Base-by-base conservation (phyloP, 2,329 filamentous ascomycete species). In the Diaporthe batatas region DNA sequence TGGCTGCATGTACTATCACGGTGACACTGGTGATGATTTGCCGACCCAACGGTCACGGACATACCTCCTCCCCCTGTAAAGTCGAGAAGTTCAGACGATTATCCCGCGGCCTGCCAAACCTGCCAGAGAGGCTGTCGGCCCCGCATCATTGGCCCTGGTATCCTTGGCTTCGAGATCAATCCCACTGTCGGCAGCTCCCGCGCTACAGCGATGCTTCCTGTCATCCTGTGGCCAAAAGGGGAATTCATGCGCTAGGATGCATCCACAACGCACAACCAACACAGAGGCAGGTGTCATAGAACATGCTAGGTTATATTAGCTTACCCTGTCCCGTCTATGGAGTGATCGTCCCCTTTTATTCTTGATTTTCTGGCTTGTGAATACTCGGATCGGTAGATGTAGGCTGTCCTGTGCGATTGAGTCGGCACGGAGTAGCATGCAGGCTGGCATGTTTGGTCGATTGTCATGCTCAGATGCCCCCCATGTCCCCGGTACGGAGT, bases 121-220 rank as follows among this genome's bases (percentile, higher is more conserved):
- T 36, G 44, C 23, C 44, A 36, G 23, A 18, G 21, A 51, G 25
- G 6, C 44, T 65, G 29, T n/a, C 23, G n/a, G 21, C 62, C 62
- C 62, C 44, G 29, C n/a, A 65, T 14, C 16, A n/a, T n/a, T 65
- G n/a, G 8, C 47, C 32, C 53, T 25, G 47, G 47, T 32, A 67
- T n/a, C 62, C 62, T 49, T 23, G 62, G 32, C 47, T 53, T 53
- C 62, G 32, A 65, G 44, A 42, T 12, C 34, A 12, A 44, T 36
- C 29, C 44, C 32, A 32, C 32, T 34, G 62, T 44, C 62, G 62
- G 47, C 62, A 67, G 44, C 62, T 67, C 62, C 62, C 62, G 62
- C 47, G 29, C 44, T 53, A 39, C 32, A 53, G 39, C 44, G 62
- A 32, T 6, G 42, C 23, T 39, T 51, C n/a, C 39, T 67, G 62